Conservation (phyloP, 345 rosid species). For the Heritiera littoralis region DNA sequence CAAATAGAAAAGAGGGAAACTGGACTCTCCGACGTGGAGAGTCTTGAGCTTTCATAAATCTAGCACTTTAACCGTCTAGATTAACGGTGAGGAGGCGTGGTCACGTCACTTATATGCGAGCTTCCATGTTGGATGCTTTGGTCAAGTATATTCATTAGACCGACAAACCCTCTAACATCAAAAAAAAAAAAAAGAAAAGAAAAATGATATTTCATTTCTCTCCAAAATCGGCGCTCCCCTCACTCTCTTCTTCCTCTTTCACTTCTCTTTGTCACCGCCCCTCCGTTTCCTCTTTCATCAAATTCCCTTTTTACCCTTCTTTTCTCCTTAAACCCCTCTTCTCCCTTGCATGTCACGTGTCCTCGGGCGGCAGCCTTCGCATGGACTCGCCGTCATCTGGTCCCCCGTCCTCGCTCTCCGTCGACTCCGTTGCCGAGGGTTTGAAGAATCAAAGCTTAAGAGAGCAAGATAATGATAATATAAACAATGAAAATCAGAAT, state of each 20-base stretch:
- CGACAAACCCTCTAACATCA: too few relatives aligned
- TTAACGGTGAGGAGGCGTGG: too few relatives aligned
- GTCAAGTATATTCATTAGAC: too few relatives aligned
- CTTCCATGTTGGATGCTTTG: too few relatives aligned
- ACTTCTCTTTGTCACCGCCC: constrained; percentile 13
- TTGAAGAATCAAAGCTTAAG: constrained; percentile 65
- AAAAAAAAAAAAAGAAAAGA: too few relatives aligned
- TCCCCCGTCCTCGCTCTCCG: constrained; percentile 33
- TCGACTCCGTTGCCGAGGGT: constrained; percentile 70
- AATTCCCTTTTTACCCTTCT: constrained; percentile 36
- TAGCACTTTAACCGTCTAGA: too few relatives aligned
- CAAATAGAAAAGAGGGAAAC: too few relatives aligned
- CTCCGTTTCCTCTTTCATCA: background rate
- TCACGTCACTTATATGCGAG: too few relatives aligned
- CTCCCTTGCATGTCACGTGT: constrained; percentile 41
- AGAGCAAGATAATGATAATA: background rate
- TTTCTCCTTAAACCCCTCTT: constrained; percentile 25
- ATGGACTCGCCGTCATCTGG: constrained; percentile 55
- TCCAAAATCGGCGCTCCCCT: constrained; percentile 26
- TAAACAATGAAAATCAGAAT: constrained; percentile 25
- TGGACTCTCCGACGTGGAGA: too few relatives aligned
- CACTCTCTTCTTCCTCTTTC: constrained; percentile 22
- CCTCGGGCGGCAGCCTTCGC: constrained; percentile 35
- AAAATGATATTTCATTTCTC: constrained; percentile 28
- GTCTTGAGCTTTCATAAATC: too few relatives aligned